Conservation (phyloP, 176 grass and related monocot species). For the Oryza longistaminata region DNA sequence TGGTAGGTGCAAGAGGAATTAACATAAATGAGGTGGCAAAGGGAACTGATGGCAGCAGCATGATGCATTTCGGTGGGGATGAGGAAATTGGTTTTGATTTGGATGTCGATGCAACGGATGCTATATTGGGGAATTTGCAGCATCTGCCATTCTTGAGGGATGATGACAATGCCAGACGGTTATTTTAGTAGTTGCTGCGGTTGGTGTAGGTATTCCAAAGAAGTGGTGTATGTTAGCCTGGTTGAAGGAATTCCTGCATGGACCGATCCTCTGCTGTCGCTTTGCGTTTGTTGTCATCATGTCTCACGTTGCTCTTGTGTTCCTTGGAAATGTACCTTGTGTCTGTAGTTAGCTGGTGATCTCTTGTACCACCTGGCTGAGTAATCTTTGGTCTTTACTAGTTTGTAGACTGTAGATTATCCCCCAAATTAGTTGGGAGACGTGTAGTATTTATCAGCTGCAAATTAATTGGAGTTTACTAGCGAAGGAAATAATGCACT, state of each 20-base stretch:
- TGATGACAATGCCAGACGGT: constrained; percentile 54
- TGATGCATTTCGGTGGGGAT: constrained; percentile 42
- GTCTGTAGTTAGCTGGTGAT: constrained; percentile 40
- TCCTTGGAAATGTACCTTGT: constrained; percentile 4
- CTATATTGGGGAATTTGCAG: constrained; percentile 86
- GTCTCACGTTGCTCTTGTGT: constrained; percentile 9
- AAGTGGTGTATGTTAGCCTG: constrained; percentile 42
- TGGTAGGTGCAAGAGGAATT: constrained; percentile 52
- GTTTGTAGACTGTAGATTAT: constrained; percentile 27
- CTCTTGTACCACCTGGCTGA: constrained; percentile 30
- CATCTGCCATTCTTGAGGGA: constrained; percentile 95
- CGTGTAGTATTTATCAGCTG: constrained; percentile 25
- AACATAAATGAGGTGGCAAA: constrained; percentile 90
- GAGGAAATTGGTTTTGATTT: constrained; percentile 77
- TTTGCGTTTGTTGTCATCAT: constrained; percentile 15
- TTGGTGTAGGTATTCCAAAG: constrained; percentile 40
- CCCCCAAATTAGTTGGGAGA: constrained; percentile 38
- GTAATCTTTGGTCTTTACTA: constrained; percentile 24
- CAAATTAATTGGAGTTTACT: constrained; percentile 18
- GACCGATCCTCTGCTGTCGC: neutral
- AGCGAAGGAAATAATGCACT: constrained; percentile 36
- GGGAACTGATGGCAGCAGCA: constrained; percentile 43
- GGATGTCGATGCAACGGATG: constrained; percentile 80
- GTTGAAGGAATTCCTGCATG: constrained; percentile 42
- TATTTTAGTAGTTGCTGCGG: constrained; percentile 55